Evolutionary conservation across 2,329 filamentous ascomycete genomes (phyloP), one percentile per base, ranked within the genome.

Genomic region (Stemphylium beticola): DNA sequence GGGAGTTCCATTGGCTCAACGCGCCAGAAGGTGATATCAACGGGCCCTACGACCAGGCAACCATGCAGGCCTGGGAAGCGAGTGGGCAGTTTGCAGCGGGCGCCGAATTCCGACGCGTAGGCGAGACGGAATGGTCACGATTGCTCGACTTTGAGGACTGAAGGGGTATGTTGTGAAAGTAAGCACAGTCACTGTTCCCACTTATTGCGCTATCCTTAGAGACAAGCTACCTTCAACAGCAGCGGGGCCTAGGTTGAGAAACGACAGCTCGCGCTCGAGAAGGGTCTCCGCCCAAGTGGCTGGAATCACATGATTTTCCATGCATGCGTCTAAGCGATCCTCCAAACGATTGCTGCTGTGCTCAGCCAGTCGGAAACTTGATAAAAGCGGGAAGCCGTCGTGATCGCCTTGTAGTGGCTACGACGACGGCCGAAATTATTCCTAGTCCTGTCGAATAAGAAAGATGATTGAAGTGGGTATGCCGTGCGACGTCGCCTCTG

Each of bases 1-100:
- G 93, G 93, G 91, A 98, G 75, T 99, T 92, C 74, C 85, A 91
- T 54, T 99, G 95, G 95, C 88, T 87, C 34, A 92, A 96, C 73
- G 91, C 91, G 15, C 83, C 92, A 36, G 93, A 96, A 69, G 91
- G 85, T 10, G 83, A 85, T 42, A 84, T 85, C 53, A 92, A 99
- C 74, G 95, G 95, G 0, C 93, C 95, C 0, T 99, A 92, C 74
- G 92, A 97, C 70, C 85, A 83, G 7, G 74, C 82, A 4, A 93
- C 89, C 33, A 98, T 99, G 95, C 85, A 87, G 66, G 90, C 91
- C 2, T 99, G 95, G 95, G 87, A 89, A 64, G 87, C 91, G 58
- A 92, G 92, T 20, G 95, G 95, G 2, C 98, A 98, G 73, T 99
- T 99, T 76, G 89, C 87, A 11, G 89, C 95, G 60, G 91, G 91